A percentile compares a stretch with the other conserved stretches of the same genome.
Conservation (phyloP, 1,139 yeast genomes). For the Blastobotrys ciferrii region DNA sequence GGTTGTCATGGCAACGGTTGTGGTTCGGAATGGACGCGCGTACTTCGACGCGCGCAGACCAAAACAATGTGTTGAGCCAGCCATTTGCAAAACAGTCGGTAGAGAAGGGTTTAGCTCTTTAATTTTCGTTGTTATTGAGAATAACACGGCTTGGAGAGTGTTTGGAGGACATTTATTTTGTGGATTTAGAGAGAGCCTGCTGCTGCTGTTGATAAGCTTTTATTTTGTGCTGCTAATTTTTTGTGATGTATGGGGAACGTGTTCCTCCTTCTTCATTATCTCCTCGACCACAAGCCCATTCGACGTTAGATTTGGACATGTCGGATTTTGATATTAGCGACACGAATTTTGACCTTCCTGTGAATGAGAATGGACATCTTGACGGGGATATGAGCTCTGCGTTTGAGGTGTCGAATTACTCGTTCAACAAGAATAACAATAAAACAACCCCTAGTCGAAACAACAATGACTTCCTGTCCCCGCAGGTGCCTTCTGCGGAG, state of each 20-base stretch:
- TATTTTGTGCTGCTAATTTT: not conserved
- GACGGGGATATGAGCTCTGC: conserved; percentile 3
- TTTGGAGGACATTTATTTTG: no score
- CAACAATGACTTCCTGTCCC: conserved; percentile 24
- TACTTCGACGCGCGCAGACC: not conserved
- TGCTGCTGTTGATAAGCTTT: not conserved
- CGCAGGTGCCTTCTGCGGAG: conserved; percentile 24
- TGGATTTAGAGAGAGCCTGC: not conserved
- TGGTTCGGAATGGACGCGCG: not conserved
- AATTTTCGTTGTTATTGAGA: not conserved
- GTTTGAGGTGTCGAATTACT: not conserved
- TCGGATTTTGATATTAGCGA: conserved; percentile 18
- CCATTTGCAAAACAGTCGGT: not conserved
- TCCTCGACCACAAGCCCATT: conserved; percentile 15
- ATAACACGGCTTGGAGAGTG: no score
- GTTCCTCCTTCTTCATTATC: not conserved
- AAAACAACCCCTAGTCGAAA: conserved; percentile 6
- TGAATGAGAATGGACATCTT: not conserved
- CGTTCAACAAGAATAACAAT: not conserved
- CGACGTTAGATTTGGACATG: conserved; percentile 13
- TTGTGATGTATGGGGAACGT: not conserved
- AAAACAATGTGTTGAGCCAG: not conserved
- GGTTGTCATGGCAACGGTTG: not conserved
- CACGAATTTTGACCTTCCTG: conserved; percentile 14
- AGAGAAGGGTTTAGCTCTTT: not conserved